Evolutionary conservation across 305 asterid species (phyloP).

Genomic region (Rubia occidens): DNA sequence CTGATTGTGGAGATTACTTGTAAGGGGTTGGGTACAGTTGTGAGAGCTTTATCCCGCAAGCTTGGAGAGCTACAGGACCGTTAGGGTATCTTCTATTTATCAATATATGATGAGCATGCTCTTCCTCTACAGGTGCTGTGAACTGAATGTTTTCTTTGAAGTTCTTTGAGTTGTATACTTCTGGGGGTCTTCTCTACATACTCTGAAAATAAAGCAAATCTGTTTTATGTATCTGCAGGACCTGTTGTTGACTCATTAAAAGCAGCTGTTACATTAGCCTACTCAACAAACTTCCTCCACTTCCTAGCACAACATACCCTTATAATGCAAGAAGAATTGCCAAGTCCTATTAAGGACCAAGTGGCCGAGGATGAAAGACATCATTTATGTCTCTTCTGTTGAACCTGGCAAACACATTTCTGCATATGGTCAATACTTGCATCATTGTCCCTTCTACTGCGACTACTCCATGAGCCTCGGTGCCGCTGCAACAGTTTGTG

Average conservation of each 20-base stretch:
- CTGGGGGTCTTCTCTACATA: constrained; percentile 7
- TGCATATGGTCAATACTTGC: constrained; percentile 93
- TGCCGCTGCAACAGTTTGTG: constrained; percentile 96
- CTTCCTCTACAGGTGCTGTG: constrained; percentile 68
- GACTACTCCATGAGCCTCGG: constrained; percentile 96
- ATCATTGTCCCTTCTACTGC: constrained; percentile 96
- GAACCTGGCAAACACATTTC: constrained; percentile 91
- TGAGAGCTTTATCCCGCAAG: constrained; percentile 96
- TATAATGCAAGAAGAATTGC: constrained; percentile 91
- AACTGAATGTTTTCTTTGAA: not conserved
- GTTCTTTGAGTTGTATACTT: not conserved
- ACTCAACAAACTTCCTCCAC: constrained; percentile 80
- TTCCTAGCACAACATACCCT: constrained; percentile 94
- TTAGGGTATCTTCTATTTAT: constrained; percentile 92
- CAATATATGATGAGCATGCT: constrained; percentile 89
- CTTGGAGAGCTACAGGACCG: constrained; percentile 93
- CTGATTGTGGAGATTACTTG: constrained; percentile 21
- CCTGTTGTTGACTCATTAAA: constrained; percentile 69
- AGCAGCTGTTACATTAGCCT: constrained; percentile 66
- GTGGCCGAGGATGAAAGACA: constrained; percentile 52
- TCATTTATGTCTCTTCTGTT: constrained; percentile 81
- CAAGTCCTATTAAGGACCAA: constrained; percentile 52
- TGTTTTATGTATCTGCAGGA: constrained; percentile 50
- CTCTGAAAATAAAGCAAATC: constrained; percentile 9
- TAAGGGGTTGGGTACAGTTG: constrained; percentile 95